Percentiles rank a stretch among this genome's conserved stretches.
phyloP scores from a whole-genome alignment of 257 asterid species.

The Osmanthus fragrans region DNA sequence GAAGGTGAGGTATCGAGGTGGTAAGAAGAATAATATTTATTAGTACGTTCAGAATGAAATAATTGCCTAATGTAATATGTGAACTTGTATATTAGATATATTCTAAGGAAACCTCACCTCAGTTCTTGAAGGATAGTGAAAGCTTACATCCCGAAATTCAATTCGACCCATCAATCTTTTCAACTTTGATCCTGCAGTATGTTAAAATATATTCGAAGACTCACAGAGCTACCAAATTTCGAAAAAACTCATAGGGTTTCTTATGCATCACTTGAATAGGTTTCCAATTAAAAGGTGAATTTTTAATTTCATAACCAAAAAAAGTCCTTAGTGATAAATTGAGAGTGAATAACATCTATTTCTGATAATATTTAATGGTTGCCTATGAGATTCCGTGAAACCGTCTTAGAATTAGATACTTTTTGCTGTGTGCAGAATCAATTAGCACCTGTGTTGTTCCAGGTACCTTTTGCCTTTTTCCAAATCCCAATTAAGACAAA shows the following conservation, averaged over 20 bases:
- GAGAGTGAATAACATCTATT: background rate
- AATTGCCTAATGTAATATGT: constrained; percentile 7
- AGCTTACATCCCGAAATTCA: constrained; percentile 66
- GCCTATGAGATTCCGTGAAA: background rate
- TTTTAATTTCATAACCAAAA: background rate
- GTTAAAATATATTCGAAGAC: constrained; percentile 8
- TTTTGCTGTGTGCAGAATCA: no score
- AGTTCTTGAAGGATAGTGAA: constrained; percentile 77
- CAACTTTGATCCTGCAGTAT: constrained; percentile 64
- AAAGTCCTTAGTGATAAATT: background rate
- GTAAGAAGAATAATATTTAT: background rate
- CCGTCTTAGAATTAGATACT: background rate
- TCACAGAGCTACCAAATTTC: background rate
- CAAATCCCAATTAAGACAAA: no score
- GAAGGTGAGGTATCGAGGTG: background rate
- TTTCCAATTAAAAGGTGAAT: background rate
- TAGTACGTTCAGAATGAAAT: background rate
- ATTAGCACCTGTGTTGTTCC: background rate
- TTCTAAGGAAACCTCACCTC: constrained; percentile 39
- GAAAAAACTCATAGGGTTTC: background rate
- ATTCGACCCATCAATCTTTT: constrained; percentile 69
- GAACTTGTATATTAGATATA: background rate
- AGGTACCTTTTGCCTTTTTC: no score
- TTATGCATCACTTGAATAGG: background rate
- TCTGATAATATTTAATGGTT: background rate